phyloP scores from a whole-genome alignment of 345 rosid genomes.

The Gossypium stocksii region DNA sequence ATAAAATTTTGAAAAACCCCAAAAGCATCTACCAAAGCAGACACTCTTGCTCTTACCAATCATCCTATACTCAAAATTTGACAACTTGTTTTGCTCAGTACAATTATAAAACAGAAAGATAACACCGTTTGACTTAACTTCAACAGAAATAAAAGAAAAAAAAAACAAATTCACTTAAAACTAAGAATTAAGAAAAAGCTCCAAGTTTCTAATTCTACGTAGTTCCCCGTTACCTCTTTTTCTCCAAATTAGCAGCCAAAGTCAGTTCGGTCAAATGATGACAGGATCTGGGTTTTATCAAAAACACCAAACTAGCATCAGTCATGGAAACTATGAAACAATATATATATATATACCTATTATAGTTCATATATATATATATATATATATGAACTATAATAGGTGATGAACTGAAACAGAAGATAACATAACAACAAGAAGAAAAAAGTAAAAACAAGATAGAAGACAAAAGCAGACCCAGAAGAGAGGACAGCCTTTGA shows the following conservation, averaged over 20 bases:
- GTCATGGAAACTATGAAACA: not conserved
- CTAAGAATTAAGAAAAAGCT: not conserved
- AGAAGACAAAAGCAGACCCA: not conserved
- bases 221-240: not conserved
- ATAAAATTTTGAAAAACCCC: not conserved
- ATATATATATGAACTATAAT: not conserved
- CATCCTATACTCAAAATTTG: constrained; percentile 1
- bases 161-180: constrained; percentile 10
- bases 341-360: too few relatives aligned
- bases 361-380: too few relatives aligned
- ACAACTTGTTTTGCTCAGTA: not conserved
- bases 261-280: not conserved
- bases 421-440: not conserved
- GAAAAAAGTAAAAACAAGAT: not conserved
- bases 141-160: constrained; percentile 1
- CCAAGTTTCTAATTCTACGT: not conserved
- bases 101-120: not conserved
- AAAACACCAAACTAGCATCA: constrained; percentile 22
- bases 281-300: constrained; percentile 14
- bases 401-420: not conserved
- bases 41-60: constrained; percentile 4
- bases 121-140: not conserved
- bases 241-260: not conserved
- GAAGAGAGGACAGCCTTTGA: constrained; percentile 9
- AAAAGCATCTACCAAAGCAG: constrained; percentile 6